Evolutionary conservation across 2,329 filamentous ascomycete genomes (phyloP).

Genomic region (Colletotrichum orchidophilum): DNA sequence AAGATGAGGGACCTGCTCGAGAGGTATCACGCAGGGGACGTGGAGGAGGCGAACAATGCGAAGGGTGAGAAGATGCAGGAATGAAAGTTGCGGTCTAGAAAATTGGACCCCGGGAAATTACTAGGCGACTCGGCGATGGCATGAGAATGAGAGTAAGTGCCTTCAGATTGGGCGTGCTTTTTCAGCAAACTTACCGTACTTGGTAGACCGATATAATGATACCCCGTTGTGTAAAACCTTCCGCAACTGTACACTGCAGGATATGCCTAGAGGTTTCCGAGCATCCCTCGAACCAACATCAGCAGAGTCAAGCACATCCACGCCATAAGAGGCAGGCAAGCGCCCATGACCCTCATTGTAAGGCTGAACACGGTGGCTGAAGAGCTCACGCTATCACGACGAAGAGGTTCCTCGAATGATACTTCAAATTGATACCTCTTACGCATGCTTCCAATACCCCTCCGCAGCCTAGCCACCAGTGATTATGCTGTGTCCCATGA

Average conservation of each 20-base stretch:
- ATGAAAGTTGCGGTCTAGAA: background rate
- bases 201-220: background rate
- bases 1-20: constrained; percentile 50
- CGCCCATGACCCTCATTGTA: background rate
- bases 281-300: too few relatives aligned
- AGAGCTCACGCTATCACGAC: background rate
- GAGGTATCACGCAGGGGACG: constrained; percentile 34
- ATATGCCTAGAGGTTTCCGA: too few relatives aligned
- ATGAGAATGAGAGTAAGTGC: background rate
- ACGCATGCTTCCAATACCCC: background rate
- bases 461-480: background rate
- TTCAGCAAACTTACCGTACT: background rate
- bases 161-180: background rate
- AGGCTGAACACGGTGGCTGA: background rate
- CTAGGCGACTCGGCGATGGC: background rate
- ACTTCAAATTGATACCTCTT: constrained; percentile 5
- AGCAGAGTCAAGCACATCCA: background rate
- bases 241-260: too few relatives aligned
- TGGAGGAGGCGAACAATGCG: constrained; percentile 3
- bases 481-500: constrained; percentile 4
- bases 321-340: background rate
- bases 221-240: background rate
- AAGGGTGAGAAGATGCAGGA: constrained; percentile 32
- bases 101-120: background rate
- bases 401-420: background rate